These are phyloP conservation scores for Kwoniella shivajii DNA, from an alignment of 1,284 basidiomycete genomes.

Conservation along the genomic window DNA sequence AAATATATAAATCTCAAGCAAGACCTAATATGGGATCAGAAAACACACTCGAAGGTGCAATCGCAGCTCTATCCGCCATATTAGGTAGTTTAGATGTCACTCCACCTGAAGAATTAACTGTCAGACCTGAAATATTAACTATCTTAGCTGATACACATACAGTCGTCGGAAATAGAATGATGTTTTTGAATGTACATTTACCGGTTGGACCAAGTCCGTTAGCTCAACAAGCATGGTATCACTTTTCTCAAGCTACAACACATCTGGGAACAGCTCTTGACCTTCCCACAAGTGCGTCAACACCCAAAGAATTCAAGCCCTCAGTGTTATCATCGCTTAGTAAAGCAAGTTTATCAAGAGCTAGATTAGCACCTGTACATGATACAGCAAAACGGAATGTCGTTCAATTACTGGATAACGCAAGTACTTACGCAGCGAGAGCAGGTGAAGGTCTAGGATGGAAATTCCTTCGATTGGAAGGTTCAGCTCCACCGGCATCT, in stretches of 20 bases:
- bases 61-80: constrained; percentile 32
- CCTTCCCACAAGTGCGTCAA: constrained; percentile 28
- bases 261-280: constrained; percentile 38
- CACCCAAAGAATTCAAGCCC: constrained; percentile 42
- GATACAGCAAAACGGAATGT: constrained; percentile 44
- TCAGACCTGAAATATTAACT: constrained; percentile 42
- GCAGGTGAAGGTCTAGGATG: constrained; percentile 39
- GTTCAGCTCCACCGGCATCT: background rate
- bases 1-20: constrained; percentile 35
- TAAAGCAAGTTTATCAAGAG: constrained; percentile 37
- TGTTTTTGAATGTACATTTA: constrained; percentile 29
- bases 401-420: constrained; percentile 44
- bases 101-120: constrained; percentile 28
- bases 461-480: constrained; percentile 29
- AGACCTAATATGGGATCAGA: constrained; percentile 32
- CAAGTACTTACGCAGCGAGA: constrained; percentile 39
- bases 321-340: constrained; percentile 35
- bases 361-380: constrained; percentile 35
- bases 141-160: constrained; percentile 43
- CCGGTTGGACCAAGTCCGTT: constrained; percentile 36
- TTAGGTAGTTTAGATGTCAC: constrained; percentile 31
- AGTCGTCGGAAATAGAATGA: constrained; percentile 31
- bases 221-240: constrained; percentile 42
- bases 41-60: constrained; percentile 37
- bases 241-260: constrained; percentile 35